phyloP scores from a whole-genome alignment of 2,329 filamentous ascomycete genomes.

The Dryadomyces sulphureus region DNA sequence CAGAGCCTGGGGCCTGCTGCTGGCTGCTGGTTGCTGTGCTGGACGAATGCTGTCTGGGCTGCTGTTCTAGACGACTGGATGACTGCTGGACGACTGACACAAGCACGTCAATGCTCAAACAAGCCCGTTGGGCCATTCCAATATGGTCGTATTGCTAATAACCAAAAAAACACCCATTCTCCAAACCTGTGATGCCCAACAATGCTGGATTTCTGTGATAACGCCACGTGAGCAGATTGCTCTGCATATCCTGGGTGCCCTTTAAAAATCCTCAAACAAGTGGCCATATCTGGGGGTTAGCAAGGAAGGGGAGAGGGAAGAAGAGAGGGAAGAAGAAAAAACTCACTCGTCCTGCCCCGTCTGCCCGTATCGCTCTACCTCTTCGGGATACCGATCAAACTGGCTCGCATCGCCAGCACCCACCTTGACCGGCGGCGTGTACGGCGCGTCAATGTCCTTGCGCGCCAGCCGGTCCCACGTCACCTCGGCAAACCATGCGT shows the following conservation, averaged over 20 bases:
- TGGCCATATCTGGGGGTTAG: slow-evolving; percentile 46
- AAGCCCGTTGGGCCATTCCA: too few species aligned
- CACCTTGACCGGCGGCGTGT: slow-evolving; percentile 88
- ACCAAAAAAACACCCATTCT: neutral
- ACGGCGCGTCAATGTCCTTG: slow-evolving; percentile 96
- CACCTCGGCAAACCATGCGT: slow-evolving; percentile 93
- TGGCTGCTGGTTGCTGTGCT: too few species aligned
- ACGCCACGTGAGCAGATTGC: neutral
- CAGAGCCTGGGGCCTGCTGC: too few species aligned
- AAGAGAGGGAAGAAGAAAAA: neutral
- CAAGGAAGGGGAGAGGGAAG: neutral
- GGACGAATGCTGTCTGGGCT: too few species aligned
- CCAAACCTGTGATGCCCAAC: neutral
- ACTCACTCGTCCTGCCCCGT: slow-evolving; percentile 75
- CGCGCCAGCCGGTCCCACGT: slow-evolving; percentile 90
- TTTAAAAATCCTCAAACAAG: slow-evolving; percentile 58
- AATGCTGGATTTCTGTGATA: neutral
- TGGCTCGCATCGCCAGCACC: slow-evolving; percentile 91
- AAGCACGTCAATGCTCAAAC: slow-evolving; percentile 12
- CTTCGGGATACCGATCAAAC: slow-evolving; percentile 96
- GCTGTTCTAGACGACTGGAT: too few species aligned
- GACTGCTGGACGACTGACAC: neutral
- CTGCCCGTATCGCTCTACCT: slow-evolving; percentile 80
- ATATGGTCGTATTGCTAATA: neutral
- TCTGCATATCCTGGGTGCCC: too few species aligned